These are phyloP conservation scores for Colletotrichum eleusines DNA, from an alignment of 2,329 filamentous ascomycete genomes.

Conservation along the genomic window DNA sequence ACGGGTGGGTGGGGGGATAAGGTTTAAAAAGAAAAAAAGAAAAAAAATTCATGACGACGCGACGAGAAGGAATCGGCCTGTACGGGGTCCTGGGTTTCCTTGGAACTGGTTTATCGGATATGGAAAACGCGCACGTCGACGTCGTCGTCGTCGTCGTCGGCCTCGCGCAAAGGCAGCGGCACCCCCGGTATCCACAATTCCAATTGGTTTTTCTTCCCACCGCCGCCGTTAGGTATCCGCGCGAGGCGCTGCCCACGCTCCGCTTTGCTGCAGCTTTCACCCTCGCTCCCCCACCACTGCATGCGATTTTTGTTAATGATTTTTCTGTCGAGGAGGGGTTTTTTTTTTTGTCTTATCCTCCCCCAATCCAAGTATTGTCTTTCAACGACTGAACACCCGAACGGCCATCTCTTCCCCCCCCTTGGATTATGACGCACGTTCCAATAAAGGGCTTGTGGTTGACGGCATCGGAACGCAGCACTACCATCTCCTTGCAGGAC, in stretches of 20 bases:
- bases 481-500: not conserved
- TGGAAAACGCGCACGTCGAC: not conserved
- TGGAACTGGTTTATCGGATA: not conserved
- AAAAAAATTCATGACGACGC: no score
- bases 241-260: conserved; percentile 5
- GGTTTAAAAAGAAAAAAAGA: no score
- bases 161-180: not conserved
- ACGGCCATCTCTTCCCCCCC: not conserved
- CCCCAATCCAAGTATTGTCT: not conserved
- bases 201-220: not conserved
- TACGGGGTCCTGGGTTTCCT: not conserved
- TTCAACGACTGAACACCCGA: conserved; percentile 3
- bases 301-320: not conserved
- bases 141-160: conserved; percentile 5
- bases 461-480: not conserved
- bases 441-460: conserved; percentile 2
- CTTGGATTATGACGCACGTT: conserved; percentile 1
- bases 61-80: not conserved
- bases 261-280: conserved; percentile 12
- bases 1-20: not conserved
- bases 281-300: not conserved
- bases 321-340: not conserved
- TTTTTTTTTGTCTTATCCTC: not conserved
- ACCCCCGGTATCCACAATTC: not conserved
- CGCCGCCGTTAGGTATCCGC: conserved; percentile 19